phyloP scores from a whole-genome alignment of 768 basidiomycete species.

The Cystofilobasidium capitatum region DNA sequence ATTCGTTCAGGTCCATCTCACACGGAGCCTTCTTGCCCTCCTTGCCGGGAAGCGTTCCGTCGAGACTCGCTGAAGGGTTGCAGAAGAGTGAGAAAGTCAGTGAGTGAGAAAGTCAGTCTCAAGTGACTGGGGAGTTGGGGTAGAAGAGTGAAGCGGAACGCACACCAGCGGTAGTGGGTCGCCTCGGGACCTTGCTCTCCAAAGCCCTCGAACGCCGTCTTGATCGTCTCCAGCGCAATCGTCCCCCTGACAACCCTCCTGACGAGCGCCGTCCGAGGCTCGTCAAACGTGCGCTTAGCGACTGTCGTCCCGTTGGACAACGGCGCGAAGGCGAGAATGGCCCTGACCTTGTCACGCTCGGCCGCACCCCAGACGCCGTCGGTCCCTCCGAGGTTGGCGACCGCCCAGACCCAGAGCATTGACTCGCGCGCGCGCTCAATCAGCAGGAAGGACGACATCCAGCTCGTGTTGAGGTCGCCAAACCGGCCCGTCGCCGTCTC shows the following conservation, averaged over 20 bases:
- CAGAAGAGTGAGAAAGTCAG: background rate
- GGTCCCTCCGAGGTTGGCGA: slow-evolving; percentile 29
- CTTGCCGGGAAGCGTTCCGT: slow-evolving; percentile 1
- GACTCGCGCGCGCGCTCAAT: slow-evolving; percentile 25
- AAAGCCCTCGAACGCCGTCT: background rate
- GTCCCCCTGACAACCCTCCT: background rate
- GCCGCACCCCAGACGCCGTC: slow-evolving; percentile 12
- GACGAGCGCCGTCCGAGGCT: background rate
- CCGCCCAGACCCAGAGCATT: slow-evolving; percentile 36
- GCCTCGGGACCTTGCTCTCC: background rate
- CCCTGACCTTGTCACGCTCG: background rate
- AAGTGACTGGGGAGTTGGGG: background rate
- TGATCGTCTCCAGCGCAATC: background rate
- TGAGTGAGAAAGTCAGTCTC: no score
- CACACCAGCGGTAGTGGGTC: slow-evolving; percentile 11
- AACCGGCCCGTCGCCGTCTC: slow-evolving; percentile 1
- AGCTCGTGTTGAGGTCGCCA: slow-evolving; percentile 19
- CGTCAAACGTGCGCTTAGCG: background rate
- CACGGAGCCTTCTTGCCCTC: background rate
- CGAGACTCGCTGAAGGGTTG: slow-evolving; percentile 14
- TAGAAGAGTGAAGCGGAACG: background rate
- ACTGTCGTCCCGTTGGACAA: background rate
- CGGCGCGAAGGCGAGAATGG: background rate
- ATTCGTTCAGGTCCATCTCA: background rate
- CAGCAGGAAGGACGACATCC: slow-evolving; percentile 12